Evolutionary conservation across 1,284 basidiomycete genomes (phyloP), one percentile per base, ranked within the genome.

Genomic region (Thecaphora thlaspeos): DNA sequence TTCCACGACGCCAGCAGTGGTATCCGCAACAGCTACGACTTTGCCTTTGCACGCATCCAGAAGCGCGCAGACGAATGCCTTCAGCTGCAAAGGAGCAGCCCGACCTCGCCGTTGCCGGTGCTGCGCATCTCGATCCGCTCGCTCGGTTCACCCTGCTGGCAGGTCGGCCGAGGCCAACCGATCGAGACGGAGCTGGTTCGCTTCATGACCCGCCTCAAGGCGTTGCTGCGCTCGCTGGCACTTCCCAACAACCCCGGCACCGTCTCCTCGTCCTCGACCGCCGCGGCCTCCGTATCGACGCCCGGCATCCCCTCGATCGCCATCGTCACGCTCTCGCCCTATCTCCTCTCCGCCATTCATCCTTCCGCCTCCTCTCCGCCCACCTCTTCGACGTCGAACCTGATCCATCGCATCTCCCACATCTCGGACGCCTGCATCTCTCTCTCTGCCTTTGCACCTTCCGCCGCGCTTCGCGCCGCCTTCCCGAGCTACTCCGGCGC

Each of bases 401-500:
- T 71, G 2, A n/a, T 56, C 0, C 65, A 75, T 40, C 50, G 70
- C 1, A 37, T 75, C 17, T 37, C 54, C 3, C 68, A 69, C 41
- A 40, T 56, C 10, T 55, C 59, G 3, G 72, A 75, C 46, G 51
- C 66, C 0, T 58, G 63, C 23, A 52, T 75, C 9, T 58, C 64
- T 1, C 48, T 75, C 30, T 61, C 61, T 23, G 60, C 68, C 15
- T 75, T 75, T 22, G 53, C 60, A 4, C 43, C 60, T 12, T 64
- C 65, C 12, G 55, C 68, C 8, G 59, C 48, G 0, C 62, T 74
- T 2, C 43, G 65, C 0, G 40, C 46, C 11, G 58, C 66, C 1
- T 70, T 74, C 28, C 36, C 62, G 0, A 62, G 61, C 2, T 72
- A 62, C 48, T 69, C 70, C 11, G 72, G 72, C 3, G 72, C 70